Evolutionary conservation across 78 protist species (phyloP).

Genomic region (Ministeria vibrans): DNA sequence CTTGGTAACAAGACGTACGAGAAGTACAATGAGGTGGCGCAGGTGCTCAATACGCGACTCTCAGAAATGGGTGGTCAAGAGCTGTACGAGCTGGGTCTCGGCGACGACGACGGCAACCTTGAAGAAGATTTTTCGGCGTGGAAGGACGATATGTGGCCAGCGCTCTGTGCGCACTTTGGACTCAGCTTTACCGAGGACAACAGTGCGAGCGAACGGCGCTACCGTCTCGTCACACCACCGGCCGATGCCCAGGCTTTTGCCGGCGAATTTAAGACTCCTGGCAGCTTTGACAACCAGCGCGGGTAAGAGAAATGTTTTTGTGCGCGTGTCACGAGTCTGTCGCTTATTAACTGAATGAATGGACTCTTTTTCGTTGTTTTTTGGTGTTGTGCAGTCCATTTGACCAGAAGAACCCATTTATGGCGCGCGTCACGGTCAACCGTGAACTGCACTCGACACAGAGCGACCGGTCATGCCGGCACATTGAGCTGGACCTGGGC

Average conservation of each 20-base stretch:
- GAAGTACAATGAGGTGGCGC: constrained; percentile 68
- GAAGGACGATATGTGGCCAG: constrained; percentile 58
- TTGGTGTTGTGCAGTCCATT: constrained; percentile 11
- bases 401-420: constrained; percentile 62
- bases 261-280: too few species aligned
- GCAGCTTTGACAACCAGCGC: too few species aligned
- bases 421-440: constrained; percentile 43
- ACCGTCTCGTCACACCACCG: too few species aligned
- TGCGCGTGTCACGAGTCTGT: too few species aligned
- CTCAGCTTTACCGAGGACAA: too few species aligned
- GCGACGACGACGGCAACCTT: constrained; percentile 82
- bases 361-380: too few species aligned
- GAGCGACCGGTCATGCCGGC: background rate
- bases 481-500: constrained; percentile 27
- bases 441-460: constrained; percentile 44
- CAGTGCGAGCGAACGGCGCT: too few species aligned
- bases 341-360: too few species aligned
- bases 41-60: constrained; percentile 45
- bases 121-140: constrained; percentile 80
- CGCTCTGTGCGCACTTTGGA: background rate
- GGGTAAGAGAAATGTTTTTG: too few species aligned
- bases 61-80: constrained; percentile 61
- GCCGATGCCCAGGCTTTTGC: too few species aligned
- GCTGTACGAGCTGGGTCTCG: constrained; percentile 51
- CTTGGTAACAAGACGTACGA: constrained; percentile 89